These are phyloP conservation scores for Irpex sp. DNA, from an alignment of 1,284 basidiomycete genomes.

Conservation along the genomic window DNA sequence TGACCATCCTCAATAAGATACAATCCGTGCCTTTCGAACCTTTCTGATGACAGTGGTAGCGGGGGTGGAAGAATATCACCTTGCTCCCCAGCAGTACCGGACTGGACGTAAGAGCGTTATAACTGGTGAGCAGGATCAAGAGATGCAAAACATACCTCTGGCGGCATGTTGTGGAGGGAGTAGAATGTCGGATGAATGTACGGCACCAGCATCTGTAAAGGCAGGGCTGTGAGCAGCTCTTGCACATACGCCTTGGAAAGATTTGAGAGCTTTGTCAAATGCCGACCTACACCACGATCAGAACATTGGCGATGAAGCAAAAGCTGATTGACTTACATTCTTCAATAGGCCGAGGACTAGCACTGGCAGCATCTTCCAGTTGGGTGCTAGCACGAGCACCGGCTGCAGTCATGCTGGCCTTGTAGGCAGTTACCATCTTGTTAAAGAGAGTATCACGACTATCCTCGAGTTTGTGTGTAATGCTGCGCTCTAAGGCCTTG, in stretches of 20 bases:
- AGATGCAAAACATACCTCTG: conserved; percentile 55
- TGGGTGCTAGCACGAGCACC: conserved; percentile 94
- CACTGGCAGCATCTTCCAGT: conserved; percentile 90
- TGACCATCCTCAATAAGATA: conserved; percentile 98
- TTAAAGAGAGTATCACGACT: conserved; percentile 88
- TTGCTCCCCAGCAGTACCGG: conserved; percentile 76
- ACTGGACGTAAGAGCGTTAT: conserved; percentile 38
- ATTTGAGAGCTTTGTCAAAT: conserved; percentile 95
- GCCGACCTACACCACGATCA: conserved; percentile 69
- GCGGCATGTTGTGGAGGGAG: conserved; percentile 94
- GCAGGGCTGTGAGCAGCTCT: conserved; percentile 87
- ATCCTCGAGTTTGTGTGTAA: conserved; percentile 92
- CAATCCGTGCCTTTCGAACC: conserved; percentile 92
- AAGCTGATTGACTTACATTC: conserved; percentile 60
- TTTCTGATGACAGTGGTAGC: conserved; percentile 91
- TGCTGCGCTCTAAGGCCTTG: conserved; percentile 93
- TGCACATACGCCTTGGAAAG: conserved; percentile 93
- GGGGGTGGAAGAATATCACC: conserved; percentile 83
- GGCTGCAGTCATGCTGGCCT: conserved; percentile 93
- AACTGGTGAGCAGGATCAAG: no score
- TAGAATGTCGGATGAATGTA: conserved; percentile 96
- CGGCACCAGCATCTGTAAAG: conserved; percentile 87
- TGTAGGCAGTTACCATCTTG: conserved; percentile 89
- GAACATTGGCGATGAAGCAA: conserved; percentile 7
- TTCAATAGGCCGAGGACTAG: conserved; percentile 89